Evolutionary conservation across 768 basidiomycete species (phyloP).

Genomic region (Leccinum aurantiacum): DNA sequence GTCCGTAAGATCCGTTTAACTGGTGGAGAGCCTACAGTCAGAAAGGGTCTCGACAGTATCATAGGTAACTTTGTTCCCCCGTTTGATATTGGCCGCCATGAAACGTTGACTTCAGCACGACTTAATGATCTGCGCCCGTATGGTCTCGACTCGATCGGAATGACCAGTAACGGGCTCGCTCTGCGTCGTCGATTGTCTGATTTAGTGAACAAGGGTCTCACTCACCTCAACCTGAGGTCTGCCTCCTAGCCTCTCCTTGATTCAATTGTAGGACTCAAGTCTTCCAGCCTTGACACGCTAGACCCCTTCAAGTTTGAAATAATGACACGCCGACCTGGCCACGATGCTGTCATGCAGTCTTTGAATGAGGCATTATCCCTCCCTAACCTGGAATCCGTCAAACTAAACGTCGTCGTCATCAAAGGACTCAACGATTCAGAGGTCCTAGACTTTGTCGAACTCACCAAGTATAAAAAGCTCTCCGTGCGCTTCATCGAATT

Average conservation of each 20-base stretch:
- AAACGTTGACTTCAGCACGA: conserved; percentile 42
- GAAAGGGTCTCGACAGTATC: conserved; percentile 70
- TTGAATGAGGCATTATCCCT: conserved; percentile 61
- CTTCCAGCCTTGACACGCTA: conserved; percentile 72
- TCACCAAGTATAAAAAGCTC: conserved; percentile 62
- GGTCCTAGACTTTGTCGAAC: conserved; percentile 72
- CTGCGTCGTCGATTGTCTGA: conserved; percentile 71
- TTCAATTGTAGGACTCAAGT: conserved; percentile 7
- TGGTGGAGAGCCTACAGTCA: conserved; percentile 84
- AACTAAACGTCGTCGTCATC: conserved; percentile 84
- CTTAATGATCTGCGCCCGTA: conserved; percentile 58
- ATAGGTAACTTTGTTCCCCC: conserved; percentile 48
- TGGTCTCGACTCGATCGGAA: conserved; percentile 74
- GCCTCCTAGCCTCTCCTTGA: conserved; percentile 3
- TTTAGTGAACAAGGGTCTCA: conserved; percentile 68
- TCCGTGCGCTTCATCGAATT: conserved; percentile 90
- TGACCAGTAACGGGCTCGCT: conserved; percentile 83
- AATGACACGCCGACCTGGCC: conserved; percentile 78
- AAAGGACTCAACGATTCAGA: conserved; percentile 82
- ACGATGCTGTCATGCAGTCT: conserved; percentile 69
- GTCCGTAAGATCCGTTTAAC: conserved; percentile 87
- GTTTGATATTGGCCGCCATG: background rate
- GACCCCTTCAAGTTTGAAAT: conserved; percentile 87
- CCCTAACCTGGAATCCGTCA: conserved; percentile 56
- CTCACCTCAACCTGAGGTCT: conserved; percentile 70